phyloP scores from a whole-genome alignment of 371 early-diverging fungal species.

The Phascolomyces articulosus region DNA sequence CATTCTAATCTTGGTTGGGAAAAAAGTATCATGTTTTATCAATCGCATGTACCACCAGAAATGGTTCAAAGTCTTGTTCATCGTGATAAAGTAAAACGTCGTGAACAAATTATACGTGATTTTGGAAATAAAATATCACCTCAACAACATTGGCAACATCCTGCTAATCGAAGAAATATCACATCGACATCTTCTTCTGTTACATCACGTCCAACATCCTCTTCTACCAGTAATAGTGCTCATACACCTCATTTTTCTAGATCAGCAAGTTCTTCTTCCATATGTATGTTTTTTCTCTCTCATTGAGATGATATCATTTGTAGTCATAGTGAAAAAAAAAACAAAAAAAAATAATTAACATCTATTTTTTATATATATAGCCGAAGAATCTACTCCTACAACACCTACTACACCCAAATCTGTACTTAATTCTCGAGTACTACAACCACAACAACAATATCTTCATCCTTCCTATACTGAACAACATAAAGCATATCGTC shows the following conservation, averaged over 20 bases:
- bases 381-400: background rate
- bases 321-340: background rate
- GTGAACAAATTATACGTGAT: background rate
- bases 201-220: too few species aligned
- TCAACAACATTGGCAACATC: background rate
- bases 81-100: background rate
- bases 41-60: background rate
- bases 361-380: background rate
- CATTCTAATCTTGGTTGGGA: conserved; percentile 41
- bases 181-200: too few species aligned
- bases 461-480: background rate
- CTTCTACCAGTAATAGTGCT: background rate
- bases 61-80: background rate
- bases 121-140: background rate
- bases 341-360: background rate
- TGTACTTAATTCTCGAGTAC: background rate
- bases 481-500: too few species aligned
- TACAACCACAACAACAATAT: background rate
- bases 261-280: background rate
- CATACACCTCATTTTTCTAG: background rate
- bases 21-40: conserved; percentile 7
- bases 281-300: background rate
- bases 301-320: too few species aligned
- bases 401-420: background rate
- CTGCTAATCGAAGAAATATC: background rate